Conservation (phyloP, 1,284 basidiomycete genomes). For the Leccinum huronense region DNA sequence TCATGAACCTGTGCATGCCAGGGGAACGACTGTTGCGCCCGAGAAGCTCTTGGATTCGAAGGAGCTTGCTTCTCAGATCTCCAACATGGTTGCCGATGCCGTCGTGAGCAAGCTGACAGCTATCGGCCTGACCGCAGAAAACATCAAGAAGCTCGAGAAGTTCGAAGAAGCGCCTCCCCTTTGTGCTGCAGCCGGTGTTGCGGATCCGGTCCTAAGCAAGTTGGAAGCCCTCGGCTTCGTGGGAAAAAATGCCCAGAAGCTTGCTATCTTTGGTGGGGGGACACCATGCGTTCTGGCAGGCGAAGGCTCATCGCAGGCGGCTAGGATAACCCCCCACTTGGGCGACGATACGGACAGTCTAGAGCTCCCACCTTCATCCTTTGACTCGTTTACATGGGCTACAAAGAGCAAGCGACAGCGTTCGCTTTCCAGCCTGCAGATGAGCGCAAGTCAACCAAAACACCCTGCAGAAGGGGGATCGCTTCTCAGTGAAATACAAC, state of each 20-base stretch:
- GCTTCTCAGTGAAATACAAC: neutral
- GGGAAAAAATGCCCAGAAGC: constrained; percentile 1
- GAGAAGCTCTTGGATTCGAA: neutral
- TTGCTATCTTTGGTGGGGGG: neutral
- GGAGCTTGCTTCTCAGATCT: neutral
- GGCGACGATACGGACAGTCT: neutral
- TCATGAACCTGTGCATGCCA: neutral
- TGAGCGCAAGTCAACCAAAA: neutral
- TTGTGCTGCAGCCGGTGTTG: neutral
- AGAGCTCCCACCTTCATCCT: neutral
- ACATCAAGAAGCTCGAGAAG: neutral
- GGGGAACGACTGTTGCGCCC: neutral
- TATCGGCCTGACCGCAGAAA: neutral
- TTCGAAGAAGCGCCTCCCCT: neutral
- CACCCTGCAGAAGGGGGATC: neutral
- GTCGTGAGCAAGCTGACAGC: neutral
- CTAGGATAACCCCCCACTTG: neutral
- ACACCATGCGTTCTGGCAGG: neutral
- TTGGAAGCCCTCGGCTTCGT: neutral
- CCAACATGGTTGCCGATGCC: neutral
- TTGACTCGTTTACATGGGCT: neutral
- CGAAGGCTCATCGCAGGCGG: neutral
- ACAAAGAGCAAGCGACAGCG: neutral
- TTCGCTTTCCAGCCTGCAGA: neutral
- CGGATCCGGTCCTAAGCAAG: neutral